Conservation (phyloP, 306 rosid species). For the Nissolia schottii region DNA sequence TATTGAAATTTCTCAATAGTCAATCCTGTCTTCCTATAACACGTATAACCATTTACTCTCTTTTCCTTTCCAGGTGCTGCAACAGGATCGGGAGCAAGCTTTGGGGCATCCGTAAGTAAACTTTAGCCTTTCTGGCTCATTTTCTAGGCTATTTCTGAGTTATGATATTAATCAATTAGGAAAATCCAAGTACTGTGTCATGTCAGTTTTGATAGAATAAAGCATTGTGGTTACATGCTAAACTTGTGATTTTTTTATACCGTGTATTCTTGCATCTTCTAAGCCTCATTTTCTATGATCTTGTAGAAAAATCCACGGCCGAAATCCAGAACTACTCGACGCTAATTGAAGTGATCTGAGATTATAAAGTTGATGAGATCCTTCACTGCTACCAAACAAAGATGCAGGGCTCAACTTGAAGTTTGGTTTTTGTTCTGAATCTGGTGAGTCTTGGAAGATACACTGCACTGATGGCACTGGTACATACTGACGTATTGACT, state of each 20-base stretch:
- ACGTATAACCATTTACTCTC: not conserved
- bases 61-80: constrained; percentile 53
- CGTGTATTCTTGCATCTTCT: constrained; percentile 16
- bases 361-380: constrained; percentile 20
- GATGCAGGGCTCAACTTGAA: constrained; percentile 19
- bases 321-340: constrained; percentile 66
- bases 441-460: constrained; percentile 17
- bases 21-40: constrained; percentile 1
- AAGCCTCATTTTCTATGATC: not conserved
- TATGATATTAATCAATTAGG: not conserved
- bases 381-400: not conserved
- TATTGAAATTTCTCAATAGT: not conserved
- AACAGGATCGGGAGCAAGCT: constrained; percentile 83
- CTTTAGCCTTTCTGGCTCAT: not conserved
- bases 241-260: not conserved
- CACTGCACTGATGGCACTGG: constrained; percentile 16
- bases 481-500: not conserved
- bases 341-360: constrained; percentile 34
- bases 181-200: not conserved
- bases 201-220: constrained; percentile 3
- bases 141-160: not conserved
- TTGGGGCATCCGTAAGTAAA: constrained; percentile 71
- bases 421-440: constrained; percentile 16
- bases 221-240: constrained; percentile 5
- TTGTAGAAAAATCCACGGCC: constrained; percentile 77